Evolutionary conservation across 345 rosid genomes (phyloP).

Genomic region (Zanthoxylum bungeanum): DNA sequence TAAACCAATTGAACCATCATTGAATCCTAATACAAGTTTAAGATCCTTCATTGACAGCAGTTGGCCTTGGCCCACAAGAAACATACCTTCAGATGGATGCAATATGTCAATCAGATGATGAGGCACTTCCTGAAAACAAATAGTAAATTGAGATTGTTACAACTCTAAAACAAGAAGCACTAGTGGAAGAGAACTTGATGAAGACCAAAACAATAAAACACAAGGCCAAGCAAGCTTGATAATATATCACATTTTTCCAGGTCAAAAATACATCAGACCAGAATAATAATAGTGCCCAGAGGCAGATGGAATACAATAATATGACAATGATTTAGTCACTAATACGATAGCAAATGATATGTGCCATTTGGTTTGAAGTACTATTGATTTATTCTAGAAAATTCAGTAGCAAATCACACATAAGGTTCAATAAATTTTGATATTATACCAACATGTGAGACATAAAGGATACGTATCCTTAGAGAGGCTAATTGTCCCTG

Average conservation of each 20-base stretch:
- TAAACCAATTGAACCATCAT: not conserved
- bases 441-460: not conserved
- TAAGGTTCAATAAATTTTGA: not conserved
- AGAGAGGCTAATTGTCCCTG: not conserved
- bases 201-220: not conserved
- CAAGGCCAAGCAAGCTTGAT: not conserved
- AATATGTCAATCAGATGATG: conserved; percentile 86
- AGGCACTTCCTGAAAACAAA: conserved; percentile 62
- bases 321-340: not conserved
- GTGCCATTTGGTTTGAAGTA: not conserved
- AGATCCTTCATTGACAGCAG: conserved; percentile 11
- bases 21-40: not conserved
- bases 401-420: not conserved
- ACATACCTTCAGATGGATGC: conserved; percentile 78
- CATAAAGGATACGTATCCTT: not conserved
- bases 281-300: not conserved
- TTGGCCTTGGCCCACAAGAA: conserved; percentile 1
- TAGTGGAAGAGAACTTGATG: not conserved
- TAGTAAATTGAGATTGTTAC: not conserved
- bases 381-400: not conserved
- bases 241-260: not conserved
- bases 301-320: not conserved
- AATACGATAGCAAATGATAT: not conserved
- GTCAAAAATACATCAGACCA: not conserved
- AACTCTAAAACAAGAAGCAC: not conserved